Base-by-base conservation (phyloP, 1,284 basidiomycete species). In the Trichosporon coremiiforme region DNA sequence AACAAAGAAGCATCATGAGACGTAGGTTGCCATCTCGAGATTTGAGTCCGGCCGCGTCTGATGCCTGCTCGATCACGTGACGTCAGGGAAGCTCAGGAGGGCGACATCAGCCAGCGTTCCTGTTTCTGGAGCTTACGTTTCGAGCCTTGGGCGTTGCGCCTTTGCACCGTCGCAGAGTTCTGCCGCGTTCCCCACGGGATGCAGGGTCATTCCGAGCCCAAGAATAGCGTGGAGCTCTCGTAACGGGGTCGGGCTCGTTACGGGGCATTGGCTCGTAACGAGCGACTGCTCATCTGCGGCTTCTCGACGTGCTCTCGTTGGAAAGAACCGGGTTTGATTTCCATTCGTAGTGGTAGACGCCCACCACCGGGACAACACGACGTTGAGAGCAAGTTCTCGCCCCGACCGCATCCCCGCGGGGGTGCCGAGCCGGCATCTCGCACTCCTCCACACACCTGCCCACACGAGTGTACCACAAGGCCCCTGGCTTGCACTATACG, bases 331-430 rank as follows among this genome's bases (percentile, higher is more conserved):
- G 50, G 2, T 22, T 53, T 53, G 4, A 53, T 53, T 53, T 53
- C 50, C 50, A 53, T 53, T 53, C 50, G 50, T 22, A 45, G 50
- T 53, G 22, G 50, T 53, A 53, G 50, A 53, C 50, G 50, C 50
- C 50, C 50, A 53, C 50, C 50, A 53, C 8, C 47, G 47, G 2
- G 20, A 6, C 13, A n/a, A n/a, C n/a, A 53, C 25, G 50, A 53
- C 50, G 50, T 53, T 53, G 17, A 6, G 5, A 35, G 2, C 7
- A 53, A 1, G 50, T 53, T 53, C 50, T 53, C 50, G 50, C 50
- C 50, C 8, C 50, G 0, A 2, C 4, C 20, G 9, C 12, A 6
- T 9, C 50, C 50, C 50, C 50, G 50, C 50, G 50, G 50, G 50
- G 50, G 10, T 53, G 50, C 50, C 50, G 50, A 53, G 10, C 10